Conservation (phyloP, 257 asterid genomes). For the Solanum pennellii region DNA sequence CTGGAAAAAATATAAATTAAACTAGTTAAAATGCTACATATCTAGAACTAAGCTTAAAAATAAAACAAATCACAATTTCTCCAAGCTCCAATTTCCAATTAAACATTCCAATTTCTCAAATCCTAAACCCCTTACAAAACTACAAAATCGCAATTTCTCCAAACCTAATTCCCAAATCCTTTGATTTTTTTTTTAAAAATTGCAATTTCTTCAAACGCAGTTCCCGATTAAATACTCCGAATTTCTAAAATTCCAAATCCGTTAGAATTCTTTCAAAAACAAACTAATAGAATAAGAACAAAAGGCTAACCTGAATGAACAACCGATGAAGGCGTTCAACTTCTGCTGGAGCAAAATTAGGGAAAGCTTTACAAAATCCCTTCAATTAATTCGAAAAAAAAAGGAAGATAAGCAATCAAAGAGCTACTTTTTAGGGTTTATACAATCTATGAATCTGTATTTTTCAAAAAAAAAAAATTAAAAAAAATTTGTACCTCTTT, state of each 20-base stretch:
- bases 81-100: not conserved
- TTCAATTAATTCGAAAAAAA: not conserved
- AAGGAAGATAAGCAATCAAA: not conserved
- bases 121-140: not conserved
- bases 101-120: not conserved
- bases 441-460: not conserved
- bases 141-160: not conserved
- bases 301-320: slow-evolving; percentile 9
- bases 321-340: slow-evolving; percentile 15
- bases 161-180: not conserved
- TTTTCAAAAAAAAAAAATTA: not conserved
- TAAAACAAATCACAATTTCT: not conserved
- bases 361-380: slow-evolving; percentile 14
- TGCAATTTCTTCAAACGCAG: not conserved
- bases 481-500: not conserved
- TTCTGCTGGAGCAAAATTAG: slow-evolving; percentile 4
- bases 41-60: not conserved
- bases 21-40: not conserved
- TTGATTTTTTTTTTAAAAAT: not conserved
- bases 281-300: not conserved
- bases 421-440: not conserved
- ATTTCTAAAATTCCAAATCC: not conserved
- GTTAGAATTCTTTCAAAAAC: not conserved
- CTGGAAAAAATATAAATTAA: slow-evolving; percentile 16
- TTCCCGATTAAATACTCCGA: not conserved